Evolutionary conservation across 108 stramenopile genomes (phyloP).

Genomic region (Cylindrotheca closterium): DNA sequence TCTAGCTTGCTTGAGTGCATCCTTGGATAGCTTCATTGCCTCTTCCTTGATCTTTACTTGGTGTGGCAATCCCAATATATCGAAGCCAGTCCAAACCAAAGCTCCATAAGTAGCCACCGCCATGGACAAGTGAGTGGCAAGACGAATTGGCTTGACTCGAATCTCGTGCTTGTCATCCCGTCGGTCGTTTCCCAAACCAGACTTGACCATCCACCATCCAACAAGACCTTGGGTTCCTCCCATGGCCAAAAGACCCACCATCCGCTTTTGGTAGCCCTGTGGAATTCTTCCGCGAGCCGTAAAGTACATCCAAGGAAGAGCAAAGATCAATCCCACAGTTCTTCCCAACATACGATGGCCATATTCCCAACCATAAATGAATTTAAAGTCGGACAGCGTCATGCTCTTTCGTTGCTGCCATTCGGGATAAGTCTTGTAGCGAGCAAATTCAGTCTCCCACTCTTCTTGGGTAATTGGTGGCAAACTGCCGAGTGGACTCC

Average conservation of each 20-base stretch:
- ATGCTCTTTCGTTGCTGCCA: conserved; percentile 92
- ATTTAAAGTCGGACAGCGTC: conserved; percentile 98
- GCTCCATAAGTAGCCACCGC: conserved; percentile 93
- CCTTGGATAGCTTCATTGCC: conserved; percentile 40
- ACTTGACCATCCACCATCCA: conserved; percentile 99
- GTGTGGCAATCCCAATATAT: conserved; percentile 64
- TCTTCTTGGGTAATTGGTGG: conserved; percentile 85
- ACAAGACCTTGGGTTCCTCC: conserved; percentile 98
- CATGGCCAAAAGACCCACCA: conserved; percentile 88
- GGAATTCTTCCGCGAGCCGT: conserved; percentile 74
- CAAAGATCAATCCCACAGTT: conserved; percentile 88
- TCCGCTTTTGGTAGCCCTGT: conserved; percentile 71
- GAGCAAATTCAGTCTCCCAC: conserved; percentile 93
- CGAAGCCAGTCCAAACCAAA: conserved; percentile 93
- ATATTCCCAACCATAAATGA: conserved; percentile 98
- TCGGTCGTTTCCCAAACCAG: conserved; percentile 93
- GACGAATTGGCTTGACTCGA: conserved; percentile 93
- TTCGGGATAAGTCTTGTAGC: conserved; percentile 97
- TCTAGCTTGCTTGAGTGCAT: conserved; percentile 60
- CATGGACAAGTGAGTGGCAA: conserved; percentile 95
- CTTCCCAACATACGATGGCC: conserved; percentile 98
- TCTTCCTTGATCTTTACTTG: conserved; percentile 27
- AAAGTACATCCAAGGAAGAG: conserved; percentile 88
- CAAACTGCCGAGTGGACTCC: conserved; percentile 87
- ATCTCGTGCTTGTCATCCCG: conserved; percentile 84